phyloP scores from a whole-genome alignment of 2,329 filamentous ascomycete genomes.

The Nigrograna mackinnonii region DNA sequence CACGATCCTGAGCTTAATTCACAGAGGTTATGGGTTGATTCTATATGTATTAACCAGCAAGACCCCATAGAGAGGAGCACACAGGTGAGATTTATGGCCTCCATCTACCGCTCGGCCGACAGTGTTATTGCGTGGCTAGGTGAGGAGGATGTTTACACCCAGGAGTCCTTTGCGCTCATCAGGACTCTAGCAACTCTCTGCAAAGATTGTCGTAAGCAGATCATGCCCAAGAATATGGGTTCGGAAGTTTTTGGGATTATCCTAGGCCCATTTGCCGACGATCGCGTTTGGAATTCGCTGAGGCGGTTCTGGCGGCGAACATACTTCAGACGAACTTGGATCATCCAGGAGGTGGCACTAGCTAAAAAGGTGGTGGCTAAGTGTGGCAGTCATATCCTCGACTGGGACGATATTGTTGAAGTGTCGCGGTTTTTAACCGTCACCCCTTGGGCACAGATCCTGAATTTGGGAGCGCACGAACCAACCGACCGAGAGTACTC shows the following conservation, averaged over 20 bases:
- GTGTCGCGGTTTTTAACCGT: slow-evolving; percentile 12
- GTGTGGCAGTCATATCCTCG: slow-evolving; percentile 11
- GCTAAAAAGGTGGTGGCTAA: slow-evolving; percentile 7
- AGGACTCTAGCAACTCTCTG: not conserved
- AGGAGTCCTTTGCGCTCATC: slow-evolving; percentile 4
- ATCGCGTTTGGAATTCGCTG: slow-evolving; percentile 5
- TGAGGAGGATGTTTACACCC: slow-evolving; percentile 4
- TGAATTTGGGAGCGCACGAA: not conserved
- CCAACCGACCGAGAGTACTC: not conserved
- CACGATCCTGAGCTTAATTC: slow-evolving; percentile 1
- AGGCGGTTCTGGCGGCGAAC: slow-evolving; percentile 6
- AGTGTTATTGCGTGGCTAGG: slow-evolving; percentile 17
- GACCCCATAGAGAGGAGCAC: slow-evolving; percentile 5
- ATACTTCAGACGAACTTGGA: slow-evolving; percentile 10
- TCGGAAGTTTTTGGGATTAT: not conserved
- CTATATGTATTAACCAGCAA: slow-evolving; percentile 16
- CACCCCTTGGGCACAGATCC: slow-evolving; percentile 8
- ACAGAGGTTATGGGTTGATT: slow-evolving; percentile 15
- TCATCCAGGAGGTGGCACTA: slow-evolving; percentile 12
- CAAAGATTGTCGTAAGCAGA: not conserved
- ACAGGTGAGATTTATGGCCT: not conserved
- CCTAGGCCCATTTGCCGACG: not conserved
- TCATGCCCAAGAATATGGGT: not conserved
- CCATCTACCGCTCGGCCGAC: slow-evolving; percentile 9
- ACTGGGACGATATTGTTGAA: slow-evolving; percentile 8